Conservation (phyloP, 495 filamentous ascomycete genomes). For the Trichoderma orchidacearum region DNA sequence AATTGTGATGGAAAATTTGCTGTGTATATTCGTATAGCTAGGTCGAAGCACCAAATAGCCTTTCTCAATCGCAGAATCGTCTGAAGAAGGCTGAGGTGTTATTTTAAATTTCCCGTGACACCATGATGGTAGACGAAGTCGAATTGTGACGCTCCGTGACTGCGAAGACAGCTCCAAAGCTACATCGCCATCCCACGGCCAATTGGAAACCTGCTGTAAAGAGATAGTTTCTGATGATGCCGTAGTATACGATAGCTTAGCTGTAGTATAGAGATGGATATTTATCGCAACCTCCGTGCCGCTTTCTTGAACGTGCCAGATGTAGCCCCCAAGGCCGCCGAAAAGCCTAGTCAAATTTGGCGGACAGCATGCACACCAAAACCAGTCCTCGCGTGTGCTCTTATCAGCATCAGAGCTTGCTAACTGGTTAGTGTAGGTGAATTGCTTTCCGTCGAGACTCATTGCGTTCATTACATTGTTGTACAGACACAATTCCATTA, state of each 20-base stretch:
- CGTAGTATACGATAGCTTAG: conserved; percentile 22
- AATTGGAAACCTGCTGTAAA: conserved; percentile 35
- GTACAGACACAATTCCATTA: conserved; percentile 47
- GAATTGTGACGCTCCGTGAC: conserved; percentile 19
- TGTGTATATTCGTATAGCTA: conserved; percentile 16
- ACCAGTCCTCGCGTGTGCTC: conserved; percentile 34
- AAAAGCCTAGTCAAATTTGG: conserved; percentile 41
- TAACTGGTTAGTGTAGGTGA: conserved; percentile 44
- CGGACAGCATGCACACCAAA: conserved; percentile 43
- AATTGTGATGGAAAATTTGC: conserved; percentile 15
- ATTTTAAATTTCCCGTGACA: background rate
- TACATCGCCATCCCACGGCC: conserved; percentile 42
- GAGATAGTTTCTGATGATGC: conserved; percentile 20
- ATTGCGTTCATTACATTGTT: conserved; percentile 44
- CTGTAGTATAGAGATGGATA: conserved; percentile 38
- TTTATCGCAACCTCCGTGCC: conserved; percentile 22
- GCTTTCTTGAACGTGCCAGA: conserved; percentile 28
- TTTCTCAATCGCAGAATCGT: conserved; percentile 17
- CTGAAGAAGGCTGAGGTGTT: background rate
- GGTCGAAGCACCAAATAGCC: conserved; percentile 33
- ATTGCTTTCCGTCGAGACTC: conserved; percentile 30
- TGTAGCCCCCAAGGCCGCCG: conserved; percentile 38
- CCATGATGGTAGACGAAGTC: conserved; percentile 17
- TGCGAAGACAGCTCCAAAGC: conserved; percentile 22
- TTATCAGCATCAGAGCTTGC: conserved; percentile 34